These are phyloP conservation scores for Leccinum broughii DNA, from an alignment of 768 basidiomycete genomes.

Conservation along the genomic window DNA sequence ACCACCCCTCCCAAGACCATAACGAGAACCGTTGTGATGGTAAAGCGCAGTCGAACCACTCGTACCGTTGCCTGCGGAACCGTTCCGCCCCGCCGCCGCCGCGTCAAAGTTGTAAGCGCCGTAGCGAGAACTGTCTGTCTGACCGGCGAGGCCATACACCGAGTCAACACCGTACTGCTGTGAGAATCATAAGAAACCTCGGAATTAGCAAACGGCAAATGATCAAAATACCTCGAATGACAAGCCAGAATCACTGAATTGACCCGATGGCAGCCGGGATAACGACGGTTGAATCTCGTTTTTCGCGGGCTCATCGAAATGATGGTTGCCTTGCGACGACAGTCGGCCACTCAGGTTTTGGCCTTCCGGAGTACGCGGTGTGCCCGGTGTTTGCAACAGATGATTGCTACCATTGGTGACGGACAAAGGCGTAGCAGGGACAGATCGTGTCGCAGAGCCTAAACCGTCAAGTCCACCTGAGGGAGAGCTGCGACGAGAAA, in stretches of 20 bases:
- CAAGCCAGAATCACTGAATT: conserved; percentile 56
- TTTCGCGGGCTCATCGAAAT: conserved; percentile 50
- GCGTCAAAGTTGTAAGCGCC: conserved; percentile 59
- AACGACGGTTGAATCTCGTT: conserved; percentile 70
- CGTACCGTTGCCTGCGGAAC: conserved; percentile 35
- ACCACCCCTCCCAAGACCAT: conserved; percentile 62
- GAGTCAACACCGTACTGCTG: conserved; percentile 62
- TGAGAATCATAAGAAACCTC: conserved; percentile 13
- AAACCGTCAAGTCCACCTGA: conserved; percentile 62
- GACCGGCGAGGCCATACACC: conserved; percentile 46
- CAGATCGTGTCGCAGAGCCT: conserved; percentile 68
- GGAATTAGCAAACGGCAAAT: neutral
- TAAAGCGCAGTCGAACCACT: conserved; percentile 77
- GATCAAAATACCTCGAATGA: conserved; percentile 52
- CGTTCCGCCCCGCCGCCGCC: conserved; percentile 40
- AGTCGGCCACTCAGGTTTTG: conserved; percentile 66
- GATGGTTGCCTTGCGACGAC: conserved; percentile 44
- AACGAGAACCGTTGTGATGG: conserved; percentile 75
- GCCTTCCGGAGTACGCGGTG: conserved; percentile 61
- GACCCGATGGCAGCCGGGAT: conserved; percentile 60
- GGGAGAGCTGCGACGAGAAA: conserved; percentile 76
- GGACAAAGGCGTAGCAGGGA: conserved; percentile 76
- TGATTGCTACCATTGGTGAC: conserved; percentile 50
- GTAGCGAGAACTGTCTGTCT: conserved; percentile 54
- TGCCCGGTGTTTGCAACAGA: conserved; percentile 63